These are phyloP conservation scores for Pichia sp. DNA, from an alignment of 1,139 yeast species.

Conservation along the genomic window DNA sequence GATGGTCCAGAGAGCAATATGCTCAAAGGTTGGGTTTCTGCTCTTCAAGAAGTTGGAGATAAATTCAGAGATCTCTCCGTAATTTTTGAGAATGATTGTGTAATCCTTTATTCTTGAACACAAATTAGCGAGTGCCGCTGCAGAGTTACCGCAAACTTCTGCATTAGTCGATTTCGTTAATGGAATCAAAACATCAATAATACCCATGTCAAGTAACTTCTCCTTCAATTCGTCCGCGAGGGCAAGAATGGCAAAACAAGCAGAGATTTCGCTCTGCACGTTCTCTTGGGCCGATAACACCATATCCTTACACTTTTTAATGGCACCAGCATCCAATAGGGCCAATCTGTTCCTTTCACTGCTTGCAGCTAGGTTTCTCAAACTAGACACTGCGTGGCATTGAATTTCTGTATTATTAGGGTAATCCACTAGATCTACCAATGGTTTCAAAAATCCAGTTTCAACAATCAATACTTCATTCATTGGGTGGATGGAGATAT, in stretches of 20 bases:
- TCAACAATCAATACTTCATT: conserved; percentile 94
- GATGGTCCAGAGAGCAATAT: conserved; percentile 96
- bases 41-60: conserved; percentile 72
- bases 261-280: conserved; percentile 93
- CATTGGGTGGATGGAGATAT: conserved; percentile 91
- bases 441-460: conserved; percentile 89
- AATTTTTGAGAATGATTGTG: conserved; percentile 67
- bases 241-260: conserved; percentile 95
- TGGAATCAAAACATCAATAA: conserved; percentile 85
- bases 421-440: conserved; percentile 77
- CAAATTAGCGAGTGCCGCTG: conserved; percentile 94
- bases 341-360: conserved; percentile 90
- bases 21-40: conserved; percentile 94
- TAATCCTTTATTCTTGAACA: conserved; percentile 87
- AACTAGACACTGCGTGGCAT: conserved; percentile 94
- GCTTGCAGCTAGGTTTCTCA: conserved; percentile 93
- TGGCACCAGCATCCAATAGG: conserved; percentile 92
- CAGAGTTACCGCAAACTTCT: conserved; percentile 97
- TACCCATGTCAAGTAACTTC: conserved; percentile 74
- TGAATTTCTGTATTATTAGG: conserved; percentile 92
- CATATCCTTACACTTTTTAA: conserved; percentile 83
- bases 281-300: conserved; percentile 79
- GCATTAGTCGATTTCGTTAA: conserved; percentile 82
- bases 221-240: conserved; percentile 92
- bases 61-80: conserved; percentile 92